Conservation (phyloP, 768 basidiomycete genomes). For the Mycena albidolilacea region DNA sequence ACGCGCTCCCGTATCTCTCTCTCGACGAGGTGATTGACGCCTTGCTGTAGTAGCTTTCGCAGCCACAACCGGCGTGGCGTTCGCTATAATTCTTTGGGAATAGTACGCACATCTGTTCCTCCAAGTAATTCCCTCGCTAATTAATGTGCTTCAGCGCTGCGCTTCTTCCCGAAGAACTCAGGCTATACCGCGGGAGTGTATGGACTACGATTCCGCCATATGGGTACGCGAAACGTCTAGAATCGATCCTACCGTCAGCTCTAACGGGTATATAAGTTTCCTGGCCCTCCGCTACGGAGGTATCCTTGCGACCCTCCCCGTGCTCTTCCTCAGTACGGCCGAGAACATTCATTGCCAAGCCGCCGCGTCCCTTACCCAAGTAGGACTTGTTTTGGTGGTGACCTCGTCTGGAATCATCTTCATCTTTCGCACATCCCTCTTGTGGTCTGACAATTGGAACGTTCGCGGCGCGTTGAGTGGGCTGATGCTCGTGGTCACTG, state of each 20-base stretch:
- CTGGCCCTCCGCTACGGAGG: slow-evolving; percentile 29
- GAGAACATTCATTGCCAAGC: slow-evolving; percentile 18
- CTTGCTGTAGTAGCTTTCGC: slow-evolving; percentile 21
- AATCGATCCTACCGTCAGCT: background rate
- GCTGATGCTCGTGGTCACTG: background rate
- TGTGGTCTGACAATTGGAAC: slow-evolving; percentile 22
- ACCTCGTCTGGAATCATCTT: slow-evolving; percentile 20
- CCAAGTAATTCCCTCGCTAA: background rate
- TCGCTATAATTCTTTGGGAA: slow-evolving; percentile 32
- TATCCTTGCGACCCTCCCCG: slow-evolving; percentile 30
- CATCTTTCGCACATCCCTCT: slow-evolving; percentile 11
- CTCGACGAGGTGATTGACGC: background rate
- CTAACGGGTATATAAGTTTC: background rate
- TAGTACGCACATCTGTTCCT: background rate
- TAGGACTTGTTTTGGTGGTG: slow-evolving; percentile 17
- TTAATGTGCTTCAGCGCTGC: background rate
- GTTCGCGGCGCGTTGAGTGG: slow-evolving; percentile 9
- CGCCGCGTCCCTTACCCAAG: slow-evolving; percentile 31
- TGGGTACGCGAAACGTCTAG: background rate
- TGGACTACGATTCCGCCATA: slow-evolving; percentile 34
- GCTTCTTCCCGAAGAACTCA: slow-evolving; percentile 29
- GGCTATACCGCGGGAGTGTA: slow-evolving; percentile 29
- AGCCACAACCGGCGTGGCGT: slow-evolving; percentile 17
- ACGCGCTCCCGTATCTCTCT: background rate
- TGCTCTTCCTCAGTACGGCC: slow-evolving; percentile 9